Evolutionary conservation across 2,329 filamentous ascomycete species (phyloP), one percentile per base, ranked within the genome.

Genomic region (Fusarium nelsonii): DNA sequence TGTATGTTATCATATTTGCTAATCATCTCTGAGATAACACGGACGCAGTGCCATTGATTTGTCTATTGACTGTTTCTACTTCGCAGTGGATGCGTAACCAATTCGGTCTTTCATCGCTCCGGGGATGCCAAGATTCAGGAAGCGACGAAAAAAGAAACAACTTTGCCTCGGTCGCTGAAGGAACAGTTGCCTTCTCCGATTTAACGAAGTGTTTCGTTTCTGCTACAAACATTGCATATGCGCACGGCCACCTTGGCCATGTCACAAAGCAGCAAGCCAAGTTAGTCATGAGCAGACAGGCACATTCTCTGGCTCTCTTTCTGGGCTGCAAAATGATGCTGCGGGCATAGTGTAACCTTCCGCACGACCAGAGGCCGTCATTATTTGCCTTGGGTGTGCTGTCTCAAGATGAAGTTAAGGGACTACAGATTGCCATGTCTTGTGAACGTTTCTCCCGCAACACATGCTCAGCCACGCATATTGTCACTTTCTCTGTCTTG

Each of bases 61-160:
- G 45, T 48, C 28, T 23, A 65, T 48, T 55, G 43, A 37, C 49
- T 28, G 20, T 28, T 41, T 43, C 39, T 18, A 41, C 48, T 43
- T 32, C 54, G 41, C 28, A 45, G 50, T 50, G 41, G 45, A 32
- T 32, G 40, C 50, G 37, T 46, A 41, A 39, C 54, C 58, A 68
- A 60, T 59, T 32, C 65, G 18, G 41, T 44, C 54, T 63, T 68
- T 60, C 72, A 58, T 74, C 66, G 45, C 55, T 65, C 69, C 58
- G 67, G 30, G 34, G 14, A 63, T 59, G 72, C 70, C 72, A 74
- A 73, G 72, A 57, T 18, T 37, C 33, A 23, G 18, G 26, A 68
- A 71, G 63, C 70, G 68, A 71, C 60, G 37, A 58, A 44, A 39
- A 40, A 59, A 40, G 65, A 70, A 69, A 67, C 65, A 69, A n/a